These are phyloP conservation scores for Spathaspora passalidarum DNA, from an alignment of 805 yeast species.

Conservation along the genomic window DNA sequence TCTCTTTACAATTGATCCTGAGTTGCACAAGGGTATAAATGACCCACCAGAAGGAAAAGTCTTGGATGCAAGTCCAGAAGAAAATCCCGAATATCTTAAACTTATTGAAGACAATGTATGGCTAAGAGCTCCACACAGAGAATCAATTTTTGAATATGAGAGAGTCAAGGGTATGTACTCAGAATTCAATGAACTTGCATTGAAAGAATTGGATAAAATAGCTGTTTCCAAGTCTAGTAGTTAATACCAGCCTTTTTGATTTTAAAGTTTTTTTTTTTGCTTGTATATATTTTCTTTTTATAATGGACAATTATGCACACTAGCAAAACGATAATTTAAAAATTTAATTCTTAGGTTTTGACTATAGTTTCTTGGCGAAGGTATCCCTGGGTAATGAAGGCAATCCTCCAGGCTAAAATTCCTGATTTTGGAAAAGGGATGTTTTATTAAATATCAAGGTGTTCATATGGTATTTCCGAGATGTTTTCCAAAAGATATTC, in stretches of 20 bases:
- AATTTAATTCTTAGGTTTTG: too few species aligned
- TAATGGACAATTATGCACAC: too few species aligned
- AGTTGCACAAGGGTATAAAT: slow-evolving; percentile 2
- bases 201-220: slow-evolving; percentile 1
- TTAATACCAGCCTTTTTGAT: background rate
- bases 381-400: too few species aligned
- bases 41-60: slow-evolving; percentile 5
- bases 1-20: slow-evolving; percentile 13
- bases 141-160: slow-evolving; percentile 6
- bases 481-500: too few species aligned
- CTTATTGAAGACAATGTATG: slow-evolving; percentile 3
- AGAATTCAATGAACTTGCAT: slow-evolving; percentile 1
- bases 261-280: background rate
- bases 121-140: slow-evolving; percentile 5
- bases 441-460: too few species aligned
- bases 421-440: too few species aligned
- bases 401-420: too few species aligned
- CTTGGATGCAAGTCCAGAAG: background rate
- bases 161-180: background rate
- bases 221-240: background rate
- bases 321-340: too few species aligned
- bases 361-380: too few species aligned
- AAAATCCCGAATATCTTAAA: background rate
- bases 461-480: too few species aligned
- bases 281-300: too few species aligned